A percentile compares a stretch with the other conserved stretches of the same genome.
phyloP scores from a whole-genome alignment of 164 flowering plant genomes.

The Saururus chinensis region DNA sequence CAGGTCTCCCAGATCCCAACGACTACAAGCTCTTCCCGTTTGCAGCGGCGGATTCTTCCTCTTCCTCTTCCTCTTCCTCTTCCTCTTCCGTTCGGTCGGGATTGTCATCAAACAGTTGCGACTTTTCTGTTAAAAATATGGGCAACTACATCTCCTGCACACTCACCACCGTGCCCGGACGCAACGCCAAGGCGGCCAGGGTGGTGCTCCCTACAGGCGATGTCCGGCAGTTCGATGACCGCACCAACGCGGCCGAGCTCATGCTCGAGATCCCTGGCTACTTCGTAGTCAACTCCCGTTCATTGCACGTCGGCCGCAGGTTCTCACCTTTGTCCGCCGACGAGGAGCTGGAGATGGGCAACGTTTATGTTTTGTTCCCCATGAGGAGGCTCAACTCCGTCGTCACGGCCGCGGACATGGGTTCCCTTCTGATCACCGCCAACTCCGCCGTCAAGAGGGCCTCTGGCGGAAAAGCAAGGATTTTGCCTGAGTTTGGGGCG shows the following conservation, averaged over 20 bases:
- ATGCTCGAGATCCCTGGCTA: slow-evolving; percentile 63
- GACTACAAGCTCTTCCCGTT: neutral
- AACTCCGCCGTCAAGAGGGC: slow-evolving; percentile 22
- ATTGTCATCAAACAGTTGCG: no score
- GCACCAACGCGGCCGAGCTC: slow-evolving; percentile 61
- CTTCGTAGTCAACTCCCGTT: slow-evolving; percentile 45
- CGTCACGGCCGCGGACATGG: slow-evolving; percentile 52
- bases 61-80: no score
- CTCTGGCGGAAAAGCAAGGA: slow-evolving; percentile 15
- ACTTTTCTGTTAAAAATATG: slow-evolving; percentile 19
- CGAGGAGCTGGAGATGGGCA: slow-evolving; percentile 56
- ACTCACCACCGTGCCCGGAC: slow-evolving; percentile 4
- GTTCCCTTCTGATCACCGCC: slow-evolving; percentile 28
- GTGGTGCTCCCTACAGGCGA: slow-evolving; percentile 60
- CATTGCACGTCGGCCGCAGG: slow-evolving; percentile 46
- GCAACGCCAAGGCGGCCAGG: slow-evolving; percentile 16
- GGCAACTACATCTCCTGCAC: slow-evolving; percentile 66
- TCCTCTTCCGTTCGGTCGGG: neutral
- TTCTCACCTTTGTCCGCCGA: slow-evolving; percentile 68
- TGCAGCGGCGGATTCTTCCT: no score
- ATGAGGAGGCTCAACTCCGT: slow-evolving; percentile 57
- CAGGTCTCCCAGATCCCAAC: neutral
- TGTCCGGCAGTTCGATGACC: slow-evolving; percentile 22
- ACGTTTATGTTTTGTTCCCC: slow-evolving; percentile 55
- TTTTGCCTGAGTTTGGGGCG: slow-evolving; percentile 21